Evolutionary conservation across 2,329 filamentous ascomycete species (phyloP), one percentile per base, ranked within the genome.

Genomic region (Diplodia corticola): DNA sequence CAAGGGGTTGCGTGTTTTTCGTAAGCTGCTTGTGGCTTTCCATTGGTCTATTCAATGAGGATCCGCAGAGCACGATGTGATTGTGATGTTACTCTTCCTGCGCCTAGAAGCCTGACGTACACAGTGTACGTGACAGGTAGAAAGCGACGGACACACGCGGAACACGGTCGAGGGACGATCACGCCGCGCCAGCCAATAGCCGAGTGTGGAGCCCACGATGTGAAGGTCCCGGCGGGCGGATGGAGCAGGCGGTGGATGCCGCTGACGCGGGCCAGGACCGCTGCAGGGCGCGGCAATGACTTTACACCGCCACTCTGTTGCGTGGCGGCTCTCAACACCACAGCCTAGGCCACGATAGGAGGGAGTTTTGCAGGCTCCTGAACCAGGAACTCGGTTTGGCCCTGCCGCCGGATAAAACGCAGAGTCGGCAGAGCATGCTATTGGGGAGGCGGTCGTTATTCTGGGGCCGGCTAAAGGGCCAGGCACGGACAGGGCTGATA

Each of bases 321-420:
- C 20, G 50, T 10, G 50, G 24, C 28, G 10, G 30, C 28, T 13
- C 12, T 60, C 37, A 60, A 60, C 55, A 60, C 37, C 55, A 60
- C 54, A 60, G 5, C 22, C 55, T 60, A 48, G 55, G 33, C 55
- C 26, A 46, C 37, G 55, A 48, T 48, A 60, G 37, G 37, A 44
- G 55, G n/a, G 15, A 5, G 24, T 44, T 20, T 26, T 26, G 53
- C 53, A 57, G 51, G 35, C 35, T 28, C 28, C 4, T 35, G n/a
- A 26, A 22, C 17, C 51, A 55, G 51, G 51, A 28, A 60, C 30
- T 37, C 22, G 24, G n/a, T 30, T 20, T 30, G 4, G 22, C 26
- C 40, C n/a, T 44, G 17, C 55, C 55, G 37, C 37, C 55, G 55
- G 55, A 24, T 60, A 60, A 60, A 48, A 7, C 2, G 4, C 55